Percentiles rank a stretch among this genome's conserved stretches.
Evolutionary conservation across 2,329 filamentous ascomycete genomes (phyloP).

Genomic region (Pleomassaria siparia): DNA sequence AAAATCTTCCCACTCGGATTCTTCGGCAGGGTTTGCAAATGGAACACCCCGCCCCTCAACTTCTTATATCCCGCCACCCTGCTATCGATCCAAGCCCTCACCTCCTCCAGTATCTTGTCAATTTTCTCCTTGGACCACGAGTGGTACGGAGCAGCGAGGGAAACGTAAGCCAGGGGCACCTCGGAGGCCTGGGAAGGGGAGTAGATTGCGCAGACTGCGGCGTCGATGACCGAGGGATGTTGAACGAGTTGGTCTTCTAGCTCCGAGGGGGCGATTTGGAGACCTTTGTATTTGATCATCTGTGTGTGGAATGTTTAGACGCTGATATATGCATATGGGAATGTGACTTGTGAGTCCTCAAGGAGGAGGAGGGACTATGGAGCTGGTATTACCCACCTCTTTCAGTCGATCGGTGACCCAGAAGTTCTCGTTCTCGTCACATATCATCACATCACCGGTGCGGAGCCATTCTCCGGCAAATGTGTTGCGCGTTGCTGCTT

Average conservation of each 20-base stretch:
- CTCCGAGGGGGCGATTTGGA: conserved; percentile 33
- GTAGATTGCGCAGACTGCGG: conserved; percentile 30
- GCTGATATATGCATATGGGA: no score
- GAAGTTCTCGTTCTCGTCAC: conserved; percentile 28
- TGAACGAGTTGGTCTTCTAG: conserved; percentile 31
- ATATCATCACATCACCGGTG: conserved; percentile 32
- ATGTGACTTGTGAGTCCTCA: no score
- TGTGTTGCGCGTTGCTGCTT: conserved; percentile 8
- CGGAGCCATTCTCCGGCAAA: conserved; percentile 22
- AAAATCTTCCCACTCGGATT: conserved; percentile 14
- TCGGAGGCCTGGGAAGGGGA: conserved; percentile 29
- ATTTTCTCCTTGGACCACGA: not conserved
- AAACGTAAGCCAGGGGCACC: conserved; percentile 32
- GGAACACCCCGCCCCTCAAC: conserved; percentile 22
- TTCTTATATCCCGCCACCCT: conserved; percentile 33
- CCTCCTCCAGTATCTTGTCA: conserved; percentile 10
- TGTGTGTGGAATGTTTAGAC: no score
- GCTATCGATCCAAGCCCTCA: conserved; percentile 18
- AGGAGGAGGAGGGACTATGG: no score
- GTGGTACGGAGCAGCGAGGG: conserved; percentile 16
- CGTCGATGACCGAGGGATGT: conserved; percentile 26
- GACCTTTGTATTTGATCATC: conserved; percentile 39
- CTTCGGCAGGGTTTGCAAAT: conserved; percentile 10
- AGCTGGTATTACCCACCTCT: no score
- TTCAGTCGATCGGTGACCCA: conserved; percentile 36